These are phyloP conservation scores for Geum urbanum DNA, from an alignment of 306 rosid species.

Conservation along the genomic window DNA sequence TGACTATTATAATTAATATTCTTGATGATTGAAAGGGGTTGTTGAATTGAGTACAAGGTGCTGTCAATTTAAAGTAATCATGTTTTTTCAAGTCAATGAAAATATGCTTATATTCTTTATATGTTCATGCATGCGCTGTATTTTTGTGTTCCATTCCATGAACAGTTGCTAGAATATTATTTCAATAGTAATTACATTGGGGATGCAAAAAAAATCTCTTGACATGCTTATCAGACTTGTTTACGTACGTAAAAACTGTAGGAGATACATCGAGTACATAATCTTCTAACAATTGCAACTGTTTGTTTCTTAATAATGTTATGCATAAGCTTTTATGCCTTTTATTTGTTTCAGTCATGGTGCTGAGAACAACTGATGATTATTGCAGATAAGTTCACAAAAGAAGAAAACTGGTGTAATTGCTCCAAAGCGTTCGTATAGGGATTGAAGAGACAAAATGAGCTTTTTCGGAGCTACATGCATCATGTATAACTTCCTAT, in stretches of 20 bases:
- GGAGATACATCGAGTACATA: neutral
- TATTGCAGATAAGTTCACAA: constrained; percentile 84
- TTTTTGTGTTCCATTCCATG: constrained; percentile 98
- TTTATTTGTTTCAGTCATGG: neutral
- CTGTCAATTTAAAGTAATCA: neutral
- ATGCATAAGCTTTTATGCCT: neutral
- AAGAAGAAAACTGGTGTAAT: constrained; percentile 99
- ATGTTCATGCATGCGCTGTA: constrained; percentile 71
- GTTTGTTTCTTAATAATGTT: neutral
- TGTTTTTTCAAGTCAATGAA: neutral
- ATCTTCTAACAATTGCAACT: neutral
- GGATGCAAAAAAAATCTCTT: constrained; percentile 91
- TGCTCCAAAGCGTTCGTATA: constrained; percentile 98
- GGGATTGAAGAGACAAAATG: constrained; percentile 94
- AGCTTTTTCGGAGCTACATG: constrained; percentile 94
- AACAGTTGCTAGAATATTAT: constrained; percentile 82
- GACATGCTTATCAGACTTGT: constrained; percentile 94
- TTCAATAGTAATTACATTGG: constrained; percentile 60
- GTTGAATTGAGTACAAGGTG: neutral
- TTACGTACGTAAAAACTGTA: constrained; percentile 62
- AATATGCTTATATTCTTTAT: constrained; percentile 9
- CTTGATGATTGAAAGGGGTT: neutral
- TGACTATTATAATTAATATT: neutral
- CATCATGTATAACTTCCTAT: constrained; percentile 67
- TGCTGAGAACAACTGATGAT: constrained; percentile 19